Base-by-base conservation (phyloP, 148 eudicot species). In the Silene latifolia region DNA sequence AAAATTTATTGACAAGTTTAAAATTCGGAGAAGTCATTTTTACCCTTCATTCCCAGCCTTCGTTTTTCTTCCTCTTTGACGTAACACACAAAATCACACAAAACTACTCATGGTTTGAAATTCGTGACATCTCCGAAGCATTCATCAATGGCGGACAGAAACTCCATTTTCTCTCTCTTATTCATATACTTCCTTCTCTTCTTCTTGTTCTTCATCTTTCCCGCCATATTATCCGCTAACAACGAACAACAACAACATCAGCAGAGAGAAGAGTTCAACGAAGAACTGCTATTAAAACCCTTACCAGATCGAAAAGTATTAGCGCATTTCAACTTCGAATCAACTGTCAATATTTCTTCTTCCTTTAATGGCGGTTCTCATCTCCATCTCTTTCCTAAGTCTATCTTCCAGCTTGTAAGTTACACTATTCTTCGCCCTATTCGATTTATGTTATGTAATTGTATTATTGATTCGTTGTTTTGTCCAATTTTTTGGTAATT, bases 251-350 rank as follows among this genome's bases (percentile, higher is more conserved):
- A n/a, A 17, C 24, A 46, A 39, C 35, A 39, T 7, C 67, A 74
- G 53, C 66, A 67, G 47, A 81, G 71, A 17, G 98, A 94, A 59
- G 88, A 88, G 75, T 92, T 94, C 83, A 85, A 83, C 25, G 98
- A 94, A 84, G 97, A 87, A 65, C 81, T 94, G 54, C 80, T 92
- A 65, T 81, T 94, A 56, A 88, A 85, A 80, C 98, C 97, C 24
- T 82, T 94, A 69, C 96, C 98, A 15, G 98, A 94, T 90, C 96
- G 97, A 27, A 94, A 94, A 78, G 87, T 94, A 21, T 81, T 94
- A n/a, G 89, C 91, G 25, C 96, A 92, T 76, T 94, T 94, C 73
- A 85, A 88, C 78, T 94, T 94, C 81, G 81, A 87, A 15, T 87
- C 84, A 47, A 85, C 69, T 66, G 89, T 81, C 76, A 86, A 88